phyloP scores from a whole-genome alignment of 2,329 filamentous ascomycete species.

The Fusarium algeriense region DNA sequence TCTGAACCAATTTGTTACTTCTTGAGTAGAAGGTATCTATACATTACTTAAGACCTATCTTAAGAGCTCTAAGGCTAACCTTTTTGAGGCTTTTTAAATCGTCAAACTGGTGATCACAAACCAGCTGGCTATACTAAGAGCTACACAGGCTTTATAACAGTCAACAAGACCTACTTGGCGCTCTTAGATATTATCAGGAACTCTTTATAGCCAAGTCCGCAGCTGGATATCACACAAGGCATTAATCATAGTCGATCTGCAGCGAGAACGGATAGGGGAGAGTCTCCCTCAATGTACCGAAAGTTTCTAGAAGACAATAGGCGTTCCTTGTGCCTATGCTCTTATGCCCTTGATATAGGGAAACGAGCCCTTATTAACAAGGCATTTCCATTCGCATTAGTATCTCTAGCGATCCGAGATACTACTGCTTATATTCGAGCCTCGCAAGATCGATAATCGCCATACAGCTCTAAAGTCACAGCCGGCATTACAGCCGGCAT shows the following conservation, averaged over 20 bases:
- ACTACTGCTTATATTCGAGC: too few relatives aligned
- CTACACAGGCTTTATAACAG: neutral
- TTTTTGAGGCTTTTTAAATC: neutral
- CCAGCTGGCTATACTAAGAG: neutral
- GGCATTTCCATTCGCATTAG: too few relatives aligned
- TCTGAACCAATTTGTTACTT: neutral
- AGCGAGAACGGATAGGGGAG: neutral
- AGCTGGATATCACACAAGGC: neutral
- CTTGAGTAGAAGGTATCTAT: neutral
- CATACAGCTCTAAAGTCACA: neutral
- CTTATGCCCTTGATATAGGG: too few relatives aligned
- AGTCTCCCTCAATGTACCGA: neutral
- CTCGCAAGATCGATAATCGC: too few relatives aligned
- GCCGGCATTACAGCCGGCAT: too few relatives aligned
- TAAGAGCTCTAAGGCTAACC: neutral
- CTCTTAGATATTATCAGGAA: neutral
- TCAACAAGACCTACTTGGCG: neutral
- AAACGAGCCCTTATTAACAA: too few relatives aligned
- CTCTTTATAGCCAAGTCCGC: neutral
- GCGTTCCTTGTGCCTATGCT: too few relatives aligned
- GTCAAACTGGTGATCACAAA: neutral
- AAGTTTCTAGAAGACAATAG: neutral
- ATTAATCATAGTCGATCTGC: neutral
- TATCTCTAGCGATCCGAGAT: too few relatives aligned
- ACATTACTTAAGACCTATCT: neutral